Evolutionary conservation across 371 early-diverging fungal species (phyloP).

Genomic region (Encephalitozoon romaleae): DNA sequence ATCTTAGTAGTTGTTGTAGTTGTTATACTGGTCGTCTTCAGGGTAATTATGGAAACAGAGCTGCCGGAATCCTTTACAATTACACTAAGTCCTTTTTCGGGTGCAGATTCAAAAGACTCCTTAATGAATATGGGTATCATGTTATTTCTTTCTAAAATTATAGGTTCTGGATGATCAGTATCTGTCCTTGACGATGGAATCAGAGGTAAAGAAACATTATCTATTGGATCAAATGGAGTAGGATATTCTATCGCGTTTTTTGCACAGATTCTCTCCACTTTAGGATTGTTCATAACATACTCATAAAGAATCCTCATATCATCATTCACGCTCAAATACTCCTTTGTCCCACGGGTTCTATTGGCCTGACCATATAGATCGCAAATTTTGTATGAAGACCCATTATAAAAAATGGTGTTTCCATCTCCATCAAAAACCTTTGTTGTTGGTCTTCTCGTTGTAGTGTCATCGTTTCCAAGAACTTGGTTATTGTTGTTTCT

Average conservation of each 20-base stretch:
- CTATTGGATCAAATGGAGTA: not conserved
- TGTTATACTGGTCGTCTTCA: not conserved
- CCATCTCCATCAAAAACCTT: not conserved
- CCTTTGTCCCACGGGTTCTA: not conserved
- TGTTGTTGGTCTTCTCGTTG: not conserved
- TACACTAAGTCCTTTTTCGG: not conserved
- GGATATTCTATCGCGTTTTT: not conserved
- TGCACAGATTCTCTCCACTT: not conserved
- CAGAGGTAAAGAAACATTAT: not conserved
- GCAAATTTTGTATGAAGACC: not conserved
- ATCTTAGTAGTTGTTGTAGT: conserved; percentile 4
- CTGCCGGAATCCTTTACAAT: not conserved
- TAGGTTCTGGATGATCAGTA: not conserved
- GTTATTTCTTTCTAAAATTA: not conserved
- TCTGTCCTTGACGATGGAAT: not conserved
- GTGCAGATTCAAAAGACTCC: not conserved
- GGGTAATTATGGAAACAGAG: not conserved
- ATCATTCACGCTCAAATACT: not conserved
- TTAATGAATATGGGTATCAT: not conserved
- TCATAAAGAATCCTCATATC: not conserved
- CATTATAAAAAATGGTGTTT: not conserved
- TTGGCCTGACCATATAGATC: not conserved
- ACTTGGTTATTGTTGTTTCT: not conserved
- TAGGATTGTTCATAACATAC: not conserved
- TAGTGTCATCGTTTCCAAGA: not conserved